Evolutionary conservation across 1,284 basidiomycete species (phyloP), one percentile per base, ranked within the genome.

Genomic region (Tilletia walkeri): DNA sequence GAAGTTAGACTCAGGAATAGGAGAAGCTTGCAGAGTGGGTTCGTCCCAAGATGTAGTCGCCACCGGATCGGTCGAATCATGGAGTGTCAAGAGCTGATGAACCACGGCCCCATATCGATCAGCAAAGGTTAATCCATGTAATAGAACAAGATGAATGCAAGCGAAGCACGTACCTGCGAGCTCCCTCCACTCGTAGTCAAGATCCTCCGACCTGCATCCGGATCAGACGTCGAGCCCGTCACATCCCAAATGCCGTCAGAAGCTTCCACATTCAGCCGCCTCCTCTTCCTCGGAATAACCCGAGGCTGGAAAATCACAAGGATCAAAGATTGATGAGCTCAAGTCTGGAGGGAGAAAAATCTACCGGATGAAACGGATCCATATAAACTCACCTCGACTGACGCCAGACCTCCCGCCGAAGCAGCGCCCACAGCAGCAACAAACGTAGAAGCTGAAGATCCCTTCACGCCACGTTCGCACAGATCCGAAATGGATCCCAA

Each of bases 221-320:
- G 30, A 20, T 41, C 59, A 12, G 36, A 16, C 34, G 34, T 20
- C 30, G 34, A 12, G 36, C 36, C 36, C 14, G 59, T 63, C 6
- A 63, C 59, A 41, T 63, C 59, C 59, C 59, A 63, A 34, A 63
- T 63, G 12, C 59, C 59, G n/a, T 63, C 59, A 12, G 59, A 63
- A 10, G 59, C 59, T 41, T 63, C 59, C 9, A 63, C 59, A 41
- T 63, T 63, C 14, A 63, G 59, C 16, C 59, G 34, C 34, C 59
- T 63, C 16, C 59, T 9, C 36, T 63, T 63, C 12, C 59, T 24
- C 2, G 59, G 34, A 18, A 63, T 41, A 1, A 63, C 38, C 1
- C 36, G 59, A 24, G 59, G 59, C 59, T 63, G 59, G 3, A 14
- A 36, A 63, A 16, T n/a, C 3, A 24, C 24, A 12, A 6, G 16